phyloP scores from a whole-genome alignment of 495 filamentous ascomycete genomes.

The Penicillium crystallinum region DNA sequence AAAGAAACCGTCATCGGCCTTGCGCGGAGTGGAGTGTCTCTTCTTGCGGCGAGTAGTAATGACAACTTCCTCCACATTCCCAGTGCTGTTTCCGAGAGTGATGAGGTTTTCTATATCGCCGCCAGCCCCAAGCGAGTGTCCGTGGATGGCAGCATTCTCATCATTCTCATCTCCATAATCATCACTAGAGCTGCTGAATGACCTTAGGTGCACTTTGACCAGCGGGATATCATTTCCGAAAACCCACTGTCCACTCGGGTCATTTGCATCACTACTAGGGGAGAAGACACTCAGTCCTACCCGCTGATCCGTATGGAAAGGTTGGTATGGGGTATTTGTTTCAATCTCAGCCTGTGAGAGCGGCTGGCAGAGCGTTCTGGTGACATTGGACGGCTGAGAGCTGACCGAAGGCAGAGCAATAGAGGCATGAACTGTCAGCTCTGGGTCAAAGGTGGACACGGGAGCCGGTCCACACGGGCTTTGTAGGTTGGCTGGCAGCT shows the following conservation, averaged over 20 bases:
- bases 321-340: conserved; percentile 83
- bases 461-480: conserved; percentile 35
- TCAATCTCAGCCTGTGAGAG: conserved; percentile 88
- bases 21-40: conserved; percentile 35
- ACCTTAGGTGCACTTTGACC: conserved; percentile 57
- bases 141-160: conserved; percentile 32
- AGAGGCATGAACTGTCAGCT: conserved; percentile 23
- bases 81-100: conserved; percentile 52
- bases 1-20: conserved; percentile 79
- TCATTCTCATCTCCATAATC: conserved; percentile 47
- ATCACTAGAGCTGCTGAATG: conserved; percentile 43
- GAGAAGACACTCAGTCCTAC: conserved; percentile 64
- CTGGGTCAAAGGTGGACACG: conserved; percentile 26
- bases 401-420: conserved; percentile 33
- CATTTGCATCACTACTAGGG: conserved; percentile 13
- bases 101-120: conserved; percentile 50
- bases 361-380: conserved; percentile 41
- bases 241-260: conserved; percentile 51
- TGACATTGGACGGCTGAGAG: conserved; percentile 24
- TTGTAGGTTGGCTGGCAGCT: conserved; percentile 46
- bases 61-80: conserved; percentile 70
- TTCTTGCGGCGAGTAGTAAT: conserved; percentile 71
- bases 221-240: conserved; percentile 63
- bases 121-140: conserved; percentile 31
- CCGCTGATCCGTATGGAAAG: conserved; percentile 82